Evolutionary conservation across 176 grass and related monocot genomes (phyloP), one percentile per base, ranked within the genome.

Genomic region (Oryza glumipatula): DNA sequence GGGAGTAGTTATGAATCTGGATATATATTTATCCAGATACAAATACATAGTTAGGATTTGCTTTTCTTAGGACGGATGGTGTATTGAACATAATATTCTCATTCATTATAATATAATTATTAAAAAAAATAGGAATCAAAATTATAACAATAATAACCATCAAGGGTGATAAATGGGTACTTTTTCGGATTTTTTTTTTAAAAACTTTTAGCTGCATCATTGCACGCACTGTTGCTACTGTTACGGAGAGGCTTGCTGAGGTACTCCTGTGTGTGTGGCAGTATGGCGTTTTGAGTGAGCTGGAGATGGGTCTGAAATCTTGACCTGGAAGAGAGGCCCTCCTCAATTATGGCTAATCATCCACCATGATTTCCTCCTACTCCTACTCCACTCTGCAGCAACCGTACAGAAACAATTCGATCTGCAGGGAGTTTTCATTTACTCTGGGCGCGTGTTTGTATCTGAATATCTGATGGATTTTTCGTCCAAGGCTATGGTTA

Each of bases 281-380:
- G 6, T 35, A 3, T 28, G 19, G 66, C 21, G 3, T 56, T 56
- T 28, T 26, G 66, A 36, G 21, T 63, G 30, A 44, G 35, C 17
- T 17, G 17, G 30, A 22, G 35, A 8, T 63, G 9, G 9, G 58
- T 23, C 58, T 63, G 58, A 63, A 63, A n/a, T 63, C 58, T 63
- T 63, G 58, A 23, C 58, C 58, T 22, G 21, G 22, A 23, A 23
- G 58, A 7, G 26, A 32, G 7, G 14, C 1, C 13, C 36, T 13
- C 39, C 76, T 3, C 47, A 26, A 45, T 72, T n/a, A 73, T 82
- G 35, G 77, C 22, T 51, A 72, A 82, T 82, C 51, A 73, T 46
- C 80, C 67, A n/a, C 12, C 80, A 7, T 61, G 12, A 82, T 46
- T 61, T 72, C 23, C 15, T 73, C 80, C 38, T 19, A 8, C 43